Base-by-base conservation (phyloP, 176 grass and related monocot species). In the Lolium multiflorum region DNA sequence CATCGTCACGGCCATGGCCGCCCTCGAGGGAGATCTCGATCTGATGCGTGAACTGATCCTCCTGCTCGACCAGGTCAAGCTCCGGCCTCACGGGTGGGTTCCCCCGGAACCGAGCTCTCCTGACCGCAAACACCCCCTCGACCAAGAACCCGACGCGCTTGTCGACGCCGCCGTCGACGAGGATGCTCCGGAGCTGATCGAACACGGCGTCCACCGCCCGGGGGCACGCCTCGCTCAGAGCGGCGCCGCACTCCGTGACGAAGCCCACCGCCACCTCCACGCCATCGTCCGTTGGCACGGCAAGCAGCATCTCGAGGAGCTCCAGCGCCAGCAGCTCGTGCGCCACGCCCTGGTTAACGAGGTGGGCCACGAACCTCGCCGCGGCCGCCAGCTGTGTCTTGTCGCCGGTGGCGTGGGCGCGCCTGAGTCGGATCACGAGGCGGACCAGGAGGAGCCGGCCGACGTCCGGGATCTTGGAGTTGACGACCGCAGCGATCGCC, bases 381-480 rank as follows among this genome's bases (percentile, higher is more conserved):
- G 70, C 43, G n/a, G 20, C 20, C 8, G 11, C 43, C n/a, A 73
- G 70, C n/a, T 73, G 43, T 0, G n/a, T 4, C 70, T 48, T 73
- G 41, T 48, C n/a, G 11, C n/a, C n/a, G 70, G 11, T 1, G n/a
- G 43, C 39, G 70, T 73, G 0, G n/a, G 70, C 18, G 43, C 70
- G n/a, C 4, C 43, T 0, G 20, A 75, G 1, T 1, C 47, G 43
- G 6, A 89, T 13, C 24, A 76, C 93, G 31, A 95, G 83, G 28
- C 91, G 90, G 11, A 61, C 76, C 6, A 95, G 59, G 21, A 93
- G 87, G 61, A 95, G 78, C 43, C 86, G 72, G 24, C 93, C 93
- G 14, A 90, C 69, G 48, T 65, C 63, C 13, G 88, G 88, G 50
- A 92, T 82, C 66, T 77, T 88, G 6, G 87, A 85, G 61, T 93